Base-by-base conservation (phyloP, 2,329 filamentous ascomycete genomes). In the Achaetomium macrosporum region DNA sequence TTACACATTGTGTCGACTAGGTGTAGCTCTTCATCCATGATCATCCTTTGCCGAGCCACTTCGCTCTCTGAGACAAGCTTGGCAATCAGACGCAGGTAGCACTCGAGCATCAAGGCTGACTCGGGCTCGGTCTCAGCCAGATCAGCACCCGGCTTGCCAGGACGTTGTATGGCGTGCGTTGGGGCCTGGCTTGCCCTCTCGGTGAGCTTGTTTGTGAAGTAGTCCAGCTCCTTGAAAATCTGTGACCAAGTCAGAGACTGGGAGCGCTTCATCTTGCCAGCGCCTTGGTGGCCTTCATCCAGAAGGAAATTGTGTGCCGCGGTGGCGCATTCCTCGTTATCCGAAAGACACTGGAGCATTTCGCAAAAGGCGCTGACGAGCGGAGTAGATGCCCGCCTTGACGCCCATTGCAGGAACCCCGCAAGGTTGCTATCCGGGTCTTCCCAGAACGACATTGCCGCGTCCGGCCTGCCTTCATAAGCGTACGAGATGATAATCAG, bases 341-440 rank as follows among this genome's bases (percentile, higher is more conserved):
- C 84, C 0, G 93, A 89, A 44, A 99, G 85, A 1, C 91, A 87
- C 64, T 90, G 88, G 15, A 99, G 76, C 84, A 99, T 92, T 66
- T 97, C 92, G 68, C 93, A 99, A 63, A 97, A 99, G 12, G 92
- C 91, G 56, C 90, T 93, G 54, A 95, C 91, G 20, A 96, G 79
- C n/a, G 93, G 93, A 0, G 95, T 96, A 0, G 95, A 96, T 56
- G 95, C 90, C 62, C 93, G 81, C 61, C 90, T 86, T 3, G 93
- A 96, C n/a, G 91, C 88, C 93, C 93, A 99, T 59, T 95, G 88
- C 66, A 99, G 78, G 66, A 99, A 99, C 0, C 93, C 93, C 57
- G 91, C 88, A 31, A 99, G 75, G 61, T 96, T 96, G 65, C 90
- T 90, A 63, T 99, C 93, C 2, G 87, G 84, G 65, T 96, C 91